phyloP scores from a whole-genome alignment of 768 basidiomycete genomes.

The Boletus patriciae region DNA sequence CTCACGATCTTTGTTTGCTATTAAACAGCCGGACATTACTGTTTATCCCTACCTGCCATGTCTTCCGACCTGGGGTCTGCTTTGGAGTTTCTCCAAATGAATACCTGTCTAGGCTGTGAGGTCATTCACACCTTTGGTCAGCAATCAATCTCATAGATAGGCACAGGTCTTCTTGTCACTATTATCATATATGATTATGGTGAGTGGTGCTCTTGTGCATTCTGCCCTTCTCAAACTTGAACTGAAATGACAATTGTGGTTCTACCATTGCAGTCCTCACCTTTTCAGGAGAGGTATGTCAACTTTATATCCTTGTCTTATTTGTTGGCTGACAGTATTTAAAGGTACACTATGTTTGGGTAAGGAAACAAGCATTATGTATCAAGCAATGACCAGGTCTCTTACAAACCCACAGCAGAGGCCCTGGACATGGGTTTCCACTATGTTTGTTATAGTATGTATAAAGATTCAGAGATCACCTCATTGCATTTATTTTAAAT shows the following conservation, averaged over 20 bases:
- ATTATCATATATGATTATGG: conserved; percentile 10
- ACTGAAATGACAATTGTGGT: not conserved
- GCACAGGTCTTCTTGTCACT: not conserved
- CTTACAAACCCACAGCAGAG: not conserved
- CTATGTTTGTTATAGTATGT: conserved; percentile 4
- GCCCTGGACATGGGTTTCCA: conserved; percentile 10
- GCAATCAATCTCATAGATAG: not conserved
- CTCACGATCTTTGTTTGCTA: not conserved
- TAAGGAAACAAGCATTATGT: not conserved
- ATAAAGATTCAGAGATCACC: not conserved
- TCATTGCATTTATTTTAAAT: not conserved
- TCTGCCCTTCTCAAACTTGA: fast-evolving
- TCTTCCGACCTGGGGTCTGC: not conserved
- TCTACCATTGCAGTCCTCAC: not conserved
- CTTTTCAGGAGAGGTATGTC: not conserved
- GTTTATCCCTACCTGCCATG: not conserved
- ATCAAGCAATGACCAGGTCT: not conserved
- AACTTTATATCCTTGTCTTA: too few species aligned
- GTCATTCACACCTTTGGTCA: not conserved
- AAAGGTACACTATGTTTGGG: conserved; percentile 17
- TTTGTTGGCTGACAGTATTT: not conserved
- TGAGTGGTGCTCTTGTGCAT: not conserved
- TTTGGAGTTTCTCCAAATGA: not conserved
- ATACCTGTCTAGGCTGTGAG: not conserved
- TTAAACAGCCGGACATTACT: not conserved